These are phyloP conservation scores for Cryphonectria japonica DNA, from an alignment of 2,329 filamentous ascomycete species.

Conservation along the genomic window DNA sequence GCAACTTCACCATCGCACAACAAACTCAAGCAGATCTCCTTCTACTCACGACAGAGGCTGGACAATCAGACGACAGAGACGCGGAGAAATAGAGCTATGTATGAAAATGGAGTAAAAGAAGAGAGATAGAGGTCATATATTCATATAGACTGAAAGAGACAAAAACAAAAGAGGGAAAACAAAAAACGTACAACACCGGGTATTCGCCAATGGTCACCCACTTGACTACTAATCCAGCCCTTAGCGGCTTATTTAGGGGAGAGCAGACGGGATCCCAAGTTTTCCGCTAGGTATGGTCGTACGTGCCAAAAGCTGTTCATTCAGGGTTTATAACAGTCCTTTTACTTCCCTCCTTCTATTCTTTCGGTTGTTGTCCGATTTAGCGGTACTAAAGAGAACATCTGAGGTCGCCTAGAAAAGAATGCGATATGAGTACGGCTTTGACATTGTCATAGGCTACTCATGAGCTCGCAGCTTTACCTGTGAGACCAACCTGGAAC, in stretches of 20 bases:
- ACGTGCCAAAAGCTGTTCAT: background rate
- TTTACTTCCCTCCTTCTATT: background rate
- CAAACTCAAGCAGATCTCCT: no score
- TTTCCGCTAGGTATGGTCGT: background rate
- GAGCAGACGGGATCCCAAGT: background rate
- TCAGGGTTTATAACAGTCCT: background rate
- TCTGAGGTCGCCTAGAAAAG: no score
- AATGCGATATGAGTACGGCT: no score
- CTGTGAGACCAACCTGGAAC: background rate
- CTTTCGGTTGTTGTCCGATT: background rate
- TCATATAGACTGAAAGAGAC: background rate
- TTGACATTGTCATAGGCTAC: background rate
- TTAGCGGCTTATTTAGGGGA: background rate
- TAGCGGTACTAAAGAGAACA: background rate
- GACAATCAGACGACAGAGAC: background rate
- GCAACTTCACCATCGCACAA: background rate
- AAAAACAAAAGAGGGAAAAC: background rate
- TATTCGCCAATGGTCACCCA: background rate
- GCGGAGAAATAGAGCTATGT: background rate
- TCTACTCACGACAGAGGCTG: rapidly evolving
- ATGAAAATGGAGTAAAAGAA: background rate
- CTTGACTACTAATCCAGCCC: slow-evolving; percentile 1
- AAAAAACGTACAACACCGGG: background rate
- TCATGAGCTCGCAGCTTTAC: background rate
- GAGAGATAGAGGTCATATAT: background rate